Base-by-base conservation (phyloP, 1,284 basidiomycete genomes). In the Sporisorium scitamineum region DNA sequence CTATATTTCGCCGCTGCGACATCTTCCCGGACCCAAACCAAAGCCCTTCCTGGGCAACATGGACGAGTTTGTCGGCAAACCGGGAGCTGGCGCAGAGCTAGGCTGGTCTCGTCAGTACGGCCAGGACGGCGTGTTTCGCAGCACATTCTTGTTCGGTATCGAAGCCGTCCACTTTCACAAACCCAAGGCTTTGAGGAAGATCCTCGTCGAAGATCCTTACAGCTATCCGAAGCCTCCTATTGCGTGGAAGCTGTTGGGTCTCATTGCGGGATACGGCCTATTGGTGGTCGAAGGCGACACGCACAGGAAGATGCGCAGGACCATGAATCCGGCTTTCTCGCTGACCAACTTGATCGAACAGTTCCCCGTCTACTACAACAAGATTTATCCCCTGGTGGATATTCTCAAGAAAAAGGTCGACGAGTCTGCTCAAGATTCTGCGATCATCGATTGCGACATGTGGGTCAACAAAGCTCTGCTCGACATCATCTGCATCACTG, bases 401-500 rank as follows among this genome's bases (percentile, higher is more conserved):
- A 73, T 78, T 11, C 58, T 79, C 31, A 70, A 64, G 52, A 58
- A 70, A 7, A 59, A 77, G 48, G 62, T 80, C 18, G 70, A 71
- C 0, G 58, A 67, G 13, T 74, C 69, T 20, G 42, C 63, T 5
- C 44, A 71, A 1, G 75, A 69, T 18, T 58, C 61, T 39, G 62
- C 68, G 4, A 65, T 78, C 18, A 65, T 84, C 61, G 80, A 85
- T 37, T 66, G 84, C 2, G 61, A 72, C 31, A 54, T 45, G 4
- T 80, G 71, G 70, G 63, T 81, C 26, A 76, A 70, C 54, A 64
- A 71, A n/a, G 62, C 78, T 13, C 69, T 85, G 4, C 79, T 85
- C 20, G 84, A 85, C 62, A 84, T 84, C 56, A 84, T 85, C 57
- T 80, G 82, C 51, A 54, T 76, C 7, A 66, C 78, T 52, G 80